Evolutionary conservation across 805 yeast genomes (phyloP).

Genomic region (Jamesozyma rosinii): DNA sequence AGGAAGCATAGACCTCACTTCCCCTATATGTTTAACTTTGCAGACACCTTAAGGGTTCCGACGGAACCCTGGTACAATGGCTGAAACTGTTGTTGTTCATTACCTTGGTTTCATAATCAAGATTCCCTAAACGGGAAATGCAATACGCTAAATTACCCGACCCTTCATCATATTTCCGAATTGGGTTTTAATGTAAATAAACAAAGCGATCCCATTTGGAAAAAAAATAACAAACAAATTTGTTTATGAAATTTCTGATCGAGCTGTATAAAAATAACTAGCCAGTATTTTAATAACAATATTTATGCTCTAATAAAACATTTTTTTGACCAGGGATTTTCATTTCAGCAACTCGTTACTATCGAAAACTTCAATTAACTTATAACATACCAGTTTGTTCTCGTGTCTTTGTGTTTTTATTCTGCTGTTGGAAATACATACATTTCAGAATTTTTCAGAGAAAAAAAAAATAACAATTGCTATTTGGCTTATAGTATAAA

Average conservation of each 20-base stretch:
- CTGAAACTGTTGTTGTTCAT: too few relatives aligned
- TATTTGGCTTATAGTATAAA: not conserved
- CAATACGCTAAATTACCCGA: not conserved
- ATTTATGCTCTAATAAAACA: too few relatives aligned
- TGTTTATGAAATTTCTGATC: not conserved
- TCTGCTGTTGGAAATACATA: not conserved
- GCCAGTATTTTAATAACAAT: too few relatives aligned
- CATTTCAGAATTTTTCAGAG: not conserved
- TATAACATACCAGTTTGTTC: not conserved
- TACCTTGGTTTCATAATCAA: too few relatives aligned
- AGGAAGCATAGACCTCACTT: too few relatives aligned
- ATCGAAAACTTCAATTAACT: too few relatives aligned
- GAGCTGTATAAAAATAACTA: not conserved
- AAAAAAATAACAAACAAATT: slow-evolving; percentile 4
- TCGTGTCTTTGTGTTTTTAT: not conserved
- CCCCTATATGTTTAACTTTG: too few relatives aligned
- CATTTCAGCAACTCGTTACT: too few relatives aligned
- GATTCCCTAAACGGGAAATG: not conserved
- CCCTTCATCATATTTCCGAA: not conserved
- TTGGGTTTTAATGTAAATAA: slow-evolving; percentile 3
- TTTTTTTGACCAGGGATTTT: too few relatives aligned
- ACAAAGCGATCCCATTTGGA: slow-evolving; percentile 2
- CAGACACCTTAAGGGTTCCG: too few relatives aligned
- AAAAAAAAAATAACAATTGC: not conserved
- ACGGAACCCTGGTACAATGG: too few relatives aligned